These are phyloP conservation scores for Diaporthe citri DNA, from an alignment of 2,329 filamentous ascomycete species.

Conservation along the genomic window DNA sequence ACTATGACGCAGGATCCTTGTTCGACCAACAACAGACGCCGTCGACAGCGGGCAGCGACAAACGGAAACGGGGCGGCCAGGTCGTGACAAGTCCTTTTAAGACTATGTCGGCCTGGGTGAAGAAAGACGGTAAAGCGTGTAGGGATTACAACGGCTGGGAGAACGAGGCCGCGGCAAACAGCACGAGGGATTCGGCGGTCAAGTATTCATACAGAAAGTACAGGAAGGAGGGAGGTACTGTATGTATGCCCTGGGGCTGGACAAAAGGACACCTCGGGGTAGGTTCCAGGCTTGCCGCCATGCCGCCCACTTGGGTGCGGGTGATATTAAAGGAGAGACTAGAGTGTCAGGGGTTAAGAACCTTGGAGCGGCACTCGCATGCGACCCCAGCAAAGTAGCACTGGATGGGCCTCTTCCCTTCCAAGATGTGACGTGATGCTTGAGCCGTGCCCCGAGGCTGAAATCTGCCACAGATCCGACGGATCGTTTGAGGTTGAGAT, in stretches of 20 bases:
- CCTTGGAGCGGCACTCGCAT: conserved; percentile 37
- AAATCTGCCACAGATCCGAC: conserved; percentile 22
- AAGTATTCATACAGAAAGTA: conserved; percentile 32
- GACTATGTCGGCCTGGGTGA: conserved; percentile 1
- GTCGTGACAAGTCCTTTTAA: background rate
- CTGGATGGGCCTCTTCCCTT: conserved; percentile 24
- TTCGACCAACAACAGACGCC: conserved; percentile 12
- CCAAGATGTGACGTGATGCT: conserved; percentile 27
- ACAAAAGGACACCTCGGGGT: conserved; percentile 31
- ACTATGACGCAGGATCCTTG: conserved; percentile 36
- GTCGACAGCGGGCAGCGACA: conserved; percentile 16
- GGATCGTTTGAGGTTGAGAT: conserved; percentile 21
- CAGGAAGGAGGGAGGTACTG: conserved; percentile 14
- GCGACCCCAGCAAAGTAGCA: conserved; percentile 33
- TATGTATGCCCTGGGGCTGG: conserved; percentile 21
- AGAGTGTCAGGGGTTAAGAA: conserved; percentile 38
- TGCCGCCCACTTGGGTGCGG: conserved; percentile 38
- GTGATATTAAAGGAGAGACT: conserved; percentile 38
- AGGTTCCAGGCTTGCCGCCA: conserved; percentile 38
- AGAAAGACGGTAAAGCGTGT: conserved; percentile 9
- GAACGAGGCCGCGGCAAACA: background rate
- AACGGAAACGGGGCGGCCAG: conserved; percentile 3
- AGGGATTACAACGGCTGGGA: conserved; percentile 16
- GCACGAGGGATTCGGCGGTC: conserved; percentile 28
- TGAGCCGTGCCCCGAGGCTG: conserved; percentile 16